Conservation (phyloP, 352 stramenopile genomes). For the Pythium myriotylum region DNA sequence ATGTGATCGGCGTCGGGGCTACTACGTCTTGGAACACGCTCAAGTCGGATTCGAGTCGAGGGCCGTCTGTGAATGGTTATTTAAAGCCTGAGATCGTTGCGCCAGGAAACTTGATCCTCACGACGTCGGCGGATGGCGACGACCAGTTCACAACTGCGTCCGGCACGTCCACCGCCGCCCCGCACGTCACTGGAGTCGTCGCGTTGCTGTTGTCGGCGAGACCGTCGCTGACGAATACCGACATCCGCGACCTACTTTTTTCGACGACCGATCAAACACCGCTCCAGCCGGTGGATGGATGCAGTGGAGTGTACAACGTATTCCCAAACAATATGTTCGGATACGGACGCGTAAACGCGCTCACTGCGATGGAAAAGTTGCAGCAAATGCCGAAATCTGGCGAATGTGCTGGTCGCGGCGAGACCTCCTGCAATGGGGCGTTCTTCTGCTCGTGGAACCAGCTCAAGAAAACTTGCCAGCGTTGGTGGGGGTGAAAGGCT, state of each 20-base stretch:
- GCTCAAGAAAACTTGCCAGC: background rate
- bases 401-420: background rate
- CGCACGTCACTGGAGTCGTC: conserved; percentile 29
- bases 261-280: conserved; percentile 20
- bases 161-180: conserved; percentile 27
- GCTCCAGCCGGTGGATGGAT: conserved; percentile 11
- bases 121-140: conserved; percentile 26
- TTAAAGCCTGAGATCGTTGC: conserved; percentile 39
- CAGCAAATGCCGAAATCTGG: background rate
- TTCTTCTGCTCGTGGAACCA: background rate
- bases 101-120: conserved; percentile 25
- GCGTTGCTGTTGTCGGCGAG: conserved; percentile 21
- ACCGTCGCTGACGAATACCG: background rate
- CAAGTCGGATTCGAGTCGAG: conserved; percentile 31
- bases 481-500: background rate
- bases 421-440: background rate
- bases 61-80: conserved; percentile 12
- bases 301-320: conserved; percentile 26
- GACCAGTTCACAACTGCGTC: conserved; percentile 32
- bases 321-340: conserved; percentile 52
- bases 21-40: conserved; percentile 23
- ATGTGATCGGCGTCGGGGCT: conserved; percentile 12
- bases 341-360: conserved; percentile 37
- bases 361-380: conserved; percentile 14
- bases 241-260: conserved; percentile 2